Conservation (phyloP, 331 rosid species). For the Quercus lobata region DNA sequence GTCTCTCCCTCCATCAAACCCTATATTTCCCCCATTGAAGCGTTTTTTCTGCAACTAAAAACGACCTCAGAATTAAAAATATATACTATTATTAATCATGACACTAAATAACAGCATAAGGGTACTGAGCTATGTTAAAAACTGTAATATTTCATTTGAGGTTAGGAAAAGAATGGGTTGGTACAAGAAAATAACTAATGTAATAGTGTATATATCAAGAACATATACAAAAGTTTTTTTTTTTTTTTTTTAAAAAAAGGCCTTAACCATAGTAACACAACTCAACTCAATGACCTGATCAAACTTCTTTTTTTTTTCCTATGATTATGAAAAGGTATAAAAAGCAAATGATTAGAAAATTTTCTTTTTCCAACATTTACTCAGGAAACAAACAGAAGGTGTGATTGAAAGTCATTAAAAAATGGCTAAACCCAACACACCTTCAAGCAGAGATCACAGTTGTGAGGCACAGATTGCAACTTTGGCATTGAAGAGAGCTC, state of each 20-base stretch:
- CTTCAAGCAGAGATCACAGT: constrained; percentile 52
- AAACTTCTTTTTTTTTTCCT: too few species aligned
- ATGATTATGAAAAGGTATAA: background rate
- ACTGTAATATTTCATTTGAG: background rate
- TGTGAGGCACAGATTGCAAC: constrained; percentile 16
- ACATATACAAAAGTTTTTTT: background rate
- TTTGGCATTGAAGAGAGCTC: constrained; percentile 98
- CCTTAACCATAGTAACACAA: background rate
- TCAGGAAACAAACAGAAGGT: background rate
- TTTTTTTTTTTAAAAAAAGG: too few species aligned
- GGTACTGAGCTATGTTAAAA: background rate
- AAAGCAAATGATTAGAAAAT: background rate
- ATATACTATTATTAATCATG: too few species aligned
- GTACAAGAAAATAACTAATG: background rate
- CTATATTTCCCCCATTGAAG: constrained; percentile 24
- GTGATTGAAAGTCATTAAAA: background rate
- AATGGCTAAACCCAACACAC: constrained; percentile 37
- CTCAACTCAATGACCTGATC: background rate
- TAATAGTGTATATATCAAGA: background rate
- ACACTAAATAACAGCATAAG: background rate
- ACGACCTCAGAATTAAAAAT: background rate
- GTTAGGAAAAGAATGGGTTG: background rate
- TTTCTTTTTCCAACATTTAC: background rate
- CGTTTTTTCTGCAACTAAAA: constrained; percentile 21
- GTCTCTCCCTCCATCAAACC: constrained; percentile 25